Conservation (phyloP, 2,329 filamentous ascomycete species). For the Diaporthe capsici region DNA sequence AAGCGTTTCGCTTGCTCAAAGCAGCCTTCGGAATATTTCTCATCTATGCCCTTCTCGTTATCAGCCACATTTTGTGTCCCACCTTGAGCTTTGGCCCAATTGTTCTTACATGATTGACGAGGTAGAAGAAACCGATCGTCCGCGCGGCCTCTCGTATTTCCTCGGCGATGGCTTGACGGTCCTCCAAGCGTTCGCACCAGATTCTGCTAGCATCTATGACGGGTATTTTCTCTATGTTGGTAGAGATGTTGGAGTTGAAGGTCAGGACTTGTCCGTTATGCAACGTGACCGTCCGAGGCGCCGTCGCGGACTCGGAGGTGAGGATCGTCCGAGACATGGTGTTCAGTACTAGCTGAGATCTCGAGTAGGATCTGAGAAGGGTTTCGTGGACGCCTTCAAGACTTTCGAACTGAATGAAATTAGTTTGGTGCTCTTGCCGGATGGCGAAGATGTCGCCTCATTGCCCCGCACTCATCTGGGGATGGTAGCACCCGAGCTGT, state of each 20-base stretch:
- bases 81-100: neutral
- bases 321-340: slow-evolving; percentile 41
- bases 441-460: neutral
- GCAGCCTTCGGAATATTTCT: slow-evolving; percentile 48
- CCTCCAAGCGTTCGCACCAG: slow-evolving; percentile 52
- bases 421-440: neutral
- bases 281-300: slow-evolving; percentile 42
- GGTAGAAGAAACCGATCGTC: slow-evolving; percentile 62
- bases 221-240: slow-evolving; percentile 52
- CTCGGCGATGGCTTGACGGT: slow-evolving; percentile 55
- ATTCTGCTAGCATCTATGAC: slow-evolving; percentile 60
- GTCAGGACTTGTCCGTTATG: slow-evolving; percentile 46
- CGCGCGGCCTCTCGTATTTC: slow-evolving; percentile 57
- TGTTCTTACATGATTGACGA: slow-evolving; percentile 50
- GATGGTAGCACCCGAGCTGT: neutral
- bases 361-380: neutral
- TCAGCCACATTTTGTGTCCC: neutral
- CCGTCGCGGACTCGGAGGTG: slow-evolving; percentile 9
- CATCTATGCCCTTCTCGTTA: slow-evolving; percentile 48
- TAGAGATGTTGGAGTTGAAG: slow-evolving; percentile 47
- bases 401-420: too few relatives aligned
- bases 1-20: slow-evolving; percentile 57
- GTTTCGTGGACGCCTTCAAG: neutral
- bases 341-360: neutral
- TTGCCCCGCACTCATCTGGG: neutral